Evolutionary conservation across 768 basidiomycete genomes (phyloP).

Genomic region (Lactifluus piperatus): DNA sequence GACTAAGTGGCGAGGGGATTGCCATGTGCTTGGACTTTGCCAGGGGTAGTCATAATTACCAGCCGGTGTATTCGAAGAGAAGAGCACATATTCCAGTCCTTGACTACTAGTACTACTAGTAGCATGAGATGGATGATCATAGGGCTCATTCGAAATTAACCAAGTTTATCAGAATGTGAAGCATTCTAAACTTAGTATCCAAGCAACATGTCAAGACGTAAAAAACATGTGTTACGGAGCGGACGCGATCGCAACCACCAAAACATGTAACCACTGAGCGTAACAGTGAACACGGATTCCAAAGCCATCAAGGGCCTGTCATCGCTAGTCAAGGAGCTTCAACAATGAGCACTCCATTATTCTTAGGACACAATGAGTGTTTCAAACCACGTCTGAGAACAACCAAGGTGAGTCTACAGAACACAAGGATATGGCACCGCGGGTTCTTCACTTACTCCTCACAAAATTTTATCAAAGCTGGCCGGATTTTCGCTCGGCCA

Average conservation of each 20-base stretch:
- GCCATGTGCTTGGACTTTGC: too few species aligned
- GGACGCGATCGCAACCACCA: too few species aligned
- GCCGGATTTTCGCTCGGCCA: slow-evolving; percentile 3
- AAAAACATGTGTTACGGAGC: not conserved
- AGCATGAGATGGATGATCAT: not conserved
- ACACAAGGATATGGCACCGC: not conserved
- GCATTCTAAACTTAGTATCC: not conserved
- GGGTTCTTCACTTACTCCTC: not conserved
- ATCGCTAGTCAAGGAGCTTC: not conserved
- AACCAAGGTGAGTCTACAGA: not conserved
- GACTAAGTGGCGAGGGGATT: too few species aligned
- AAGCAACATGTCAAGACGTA: not conserved
- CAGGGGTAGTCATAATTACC: too few species aligned
- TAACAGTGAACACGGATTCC: too few species aligned
- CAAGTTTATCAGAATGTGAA: not conserved
- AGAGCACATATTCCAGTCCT: too few species aligned
- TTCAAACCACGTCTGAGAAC: not conserved
- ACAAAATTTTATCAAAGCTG: not conserved
- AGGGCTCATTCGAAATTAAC: not conserved
- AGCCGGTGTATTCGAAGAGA: too few species aligned
- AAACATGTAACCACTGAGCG: too few species aligned
- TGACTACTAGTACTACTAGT: too few species aligned
- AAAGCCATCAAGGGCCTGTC: too few species aligned
- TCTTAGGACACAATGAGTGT: not conserved
- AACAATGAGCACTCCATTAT: slow-evolving; percentile 6